Conservation (phyloP, 139 green algal species). For the Dunaliella primolecta region DNA sequence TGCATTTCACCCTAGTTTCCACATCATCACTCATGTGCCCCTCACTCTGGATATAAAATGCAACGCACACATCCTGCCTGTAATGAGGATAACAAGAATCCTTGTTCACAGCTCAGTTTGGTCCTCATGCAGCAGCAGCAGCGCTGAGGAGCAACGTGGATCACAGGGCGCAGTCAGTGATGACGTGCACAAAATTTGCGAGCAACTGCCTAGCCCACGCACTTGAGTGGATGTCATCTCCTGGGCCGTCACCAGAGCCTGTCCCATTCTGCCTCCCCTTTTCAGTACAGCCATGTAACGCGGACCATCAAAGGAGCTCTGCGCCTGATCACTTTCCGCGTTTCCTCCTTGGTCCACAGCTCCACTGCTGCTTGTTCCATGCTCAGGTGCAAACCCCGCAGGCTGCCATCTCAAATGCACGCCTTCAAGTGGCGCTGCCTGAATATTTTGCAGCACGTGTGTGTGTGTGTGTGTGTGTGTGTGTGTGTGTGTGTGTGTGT, state of each 20-base stretch:
- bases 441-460: no score
- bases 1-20: no score
- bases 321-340: background rate
- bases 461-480: background rate
- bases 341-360: background rate
- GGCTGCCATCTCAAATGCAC: background rate
- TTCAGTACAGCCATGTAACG: background rate
- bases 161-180: no score
- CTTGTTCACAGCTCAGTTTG: no score
- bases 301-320: background rate
- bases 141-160: no score
- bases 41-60: no score
- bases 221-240: background rate
- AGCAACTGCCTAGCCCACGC: no score
- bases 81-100: no score
- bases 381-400: background rate
- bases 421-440: background rate
- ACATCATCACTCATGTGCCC: no score
- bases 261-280: background rate
- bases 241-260: background rate
- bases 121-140: no score
- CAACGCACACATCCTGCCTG: no score
- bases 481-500: background rate
- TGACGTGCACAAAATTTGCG: background rate
- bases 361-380: background rate